phyloP scores from a whole-genome alignment of 352 stramenopile species.

The Phytophthora europaea region DNA sequence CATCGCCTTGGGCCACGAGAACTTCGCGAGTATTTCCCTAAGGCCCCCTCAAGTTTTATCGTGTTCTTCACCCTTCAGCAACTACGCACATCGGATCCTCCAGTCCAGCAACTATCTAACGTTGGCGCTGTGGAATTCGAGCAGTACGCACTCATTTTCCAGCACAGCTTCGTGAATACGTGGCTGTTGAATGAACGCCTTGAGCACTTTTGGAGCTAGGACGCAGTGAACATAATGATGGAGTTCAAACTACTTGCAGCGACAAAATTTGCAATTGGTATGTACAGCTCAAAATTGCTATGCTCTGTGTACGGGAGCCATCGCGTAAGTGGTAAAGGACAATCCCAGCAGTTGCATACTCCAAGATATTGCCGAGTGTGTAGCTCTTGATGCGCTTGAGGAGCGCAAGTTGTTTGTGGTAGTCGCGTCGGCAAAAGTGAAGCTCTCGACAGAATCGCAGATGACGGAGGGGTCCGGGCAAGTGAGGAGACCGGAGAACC shows the following conservation, averaged over 20 bases:
- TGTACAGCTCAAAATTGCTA: neutral
- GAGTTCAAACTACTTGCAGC: neutral
- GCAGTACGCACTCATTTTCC: slow-evolving; percentile 32
- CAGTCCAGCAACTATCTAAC: slow-evolving; percentile 1
- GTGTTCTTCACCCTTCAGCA: slow-evolving; percentile 36
- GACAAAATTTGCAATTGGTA: neutral
- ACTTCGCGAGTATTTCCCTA: slow-evolving; percentile 26
- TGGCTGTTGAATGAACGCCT: slow-evolving; percentile 41
- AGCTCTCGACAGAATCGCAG: slow-evolving; percentile 43
- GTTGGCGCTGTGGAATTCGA: slow-evolving; percentile 27
- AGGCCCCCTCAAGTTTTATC: slow-evolving; percentile 26
- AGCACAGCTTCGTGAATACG: slow-evolving; percentile 38
- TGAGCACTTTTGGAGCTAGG: slow-evolving; percentile 31
- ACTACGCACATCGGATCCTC: slow-evolving; percentile 8
- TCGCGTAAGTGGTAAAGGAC: neutral
- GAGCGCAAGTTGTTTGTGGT: slow-evolving; percentile 28
- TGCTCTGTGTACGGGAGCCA: neutral
- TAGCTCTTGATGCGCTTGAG: slow-evolving; percentile 13
- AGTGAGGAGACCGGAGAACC: slow-evolving; percentile 67
- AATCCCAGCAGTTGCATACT: slow-evolving; percentile 1
- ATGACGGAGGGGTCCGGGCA: slow-evolving; percentile 80
- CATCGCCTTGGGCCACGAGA: slow-evolving; percentile 1
- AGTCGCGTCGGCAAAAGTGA: slow-evolving; percentile 23
- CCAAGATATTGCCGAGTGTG: slow-evolving; percentile 2
- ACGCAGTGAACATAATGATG: neutral